Conservation (phyloP, 2,329 filamentous ascomycete species). For the Aspergillus fructus region DNA sequence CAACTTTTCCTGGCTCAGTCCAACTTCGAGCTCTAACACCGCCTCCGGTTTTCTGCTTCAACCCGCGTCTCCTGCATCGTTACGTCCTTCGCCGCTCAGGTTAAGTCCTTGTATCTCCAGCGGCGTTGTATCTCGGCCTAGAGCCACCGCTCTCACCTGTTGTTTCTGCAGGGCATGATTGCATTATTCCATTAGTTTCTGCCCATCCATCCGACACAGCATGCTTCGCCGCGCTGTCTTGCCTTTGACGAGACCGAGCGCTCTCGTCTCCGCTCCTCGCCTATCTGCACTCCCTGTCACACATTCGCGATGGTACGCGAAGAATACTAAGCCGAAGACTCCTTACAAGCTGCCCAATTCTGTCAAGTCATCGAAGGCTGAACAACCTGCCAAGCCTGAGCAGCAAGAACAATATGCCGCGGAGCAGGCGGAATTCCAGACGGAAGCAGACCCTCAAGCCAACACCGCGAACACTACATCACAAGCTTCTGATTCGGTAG, state of each 20-base stretch:
- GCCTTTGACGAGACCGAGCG: constrained; percentile 45
- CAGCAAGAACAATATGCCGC: constrained; percentile 30
- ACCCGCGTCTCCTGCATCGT: neutral
- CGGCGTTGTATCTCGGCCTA: neutral
- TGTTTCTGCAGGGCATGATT: constrained; percentile 22
- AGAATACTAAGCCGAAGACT: constrained; percentile 33
- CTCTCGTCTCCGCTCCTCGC: constrained; percentile 36
- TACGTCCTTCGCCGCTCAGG: neutral
- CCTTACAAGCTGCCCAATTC: constrained; percentile 37
- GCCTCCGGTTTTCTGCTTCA: neutral
- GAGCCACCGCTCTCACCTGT: neutral
- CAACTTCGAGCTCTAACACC: neutral
- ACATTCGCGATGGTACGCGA: constrained; percentile 41
- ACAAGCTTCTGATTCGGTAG: constrained; percentile 29
- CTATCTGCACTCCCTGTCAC: constrained; percentile 32
- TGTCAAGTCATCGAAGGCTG: constrained; percentile 27
- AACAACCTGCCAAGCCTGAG: constrained; percentile 25
- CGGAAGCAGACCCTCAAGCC: constrained; percentile 31
- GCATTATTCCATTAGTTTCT: constrained; percentile 7
- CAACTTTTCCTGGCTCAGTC: constrained; percentile 29
- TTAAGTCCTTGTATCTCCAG: neutral
- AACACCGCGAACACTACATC: constrained; percentile 33
- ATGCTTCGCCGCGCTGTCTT: constrained; percentile 49
- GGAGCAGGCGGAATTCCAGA: constrained; percentile 41
- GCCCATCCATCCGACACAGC: constrained; percentile 15